Conservation (phyloP, 1,284 basidiomycete genomes). For the Cutaneotrichosporon sp. region DNA sequence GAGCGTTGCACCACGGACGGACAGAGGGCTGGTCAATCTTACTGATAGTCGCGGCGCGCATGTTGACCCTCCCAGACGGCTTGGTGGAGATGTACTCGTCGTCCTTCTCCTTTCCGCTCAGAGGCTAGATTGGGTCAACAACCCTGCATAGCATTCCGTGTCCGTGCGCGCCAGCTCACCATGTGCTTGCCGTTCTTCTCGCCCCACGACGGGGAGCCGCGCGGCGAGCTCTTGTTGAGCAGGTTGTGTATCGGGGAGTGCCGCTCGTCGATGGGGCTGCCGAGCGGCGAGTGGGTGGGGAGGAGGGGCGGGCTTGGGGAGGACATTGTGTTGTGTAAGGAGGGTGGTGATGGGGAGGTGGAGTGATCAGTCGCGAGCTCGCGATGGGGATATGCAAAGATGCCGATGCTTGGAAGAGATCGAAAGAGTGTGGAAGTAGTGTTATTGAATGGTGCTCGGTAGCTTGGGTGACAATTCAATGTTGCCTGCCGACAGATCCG, state of each 20-base stretch:
- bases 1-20: not conserved
- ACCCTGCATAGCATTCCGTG: not conserved
- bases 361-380: not conserved
- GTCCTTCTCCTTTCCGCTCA: slow-evolving; percentile 3
- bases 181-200: not conserved
- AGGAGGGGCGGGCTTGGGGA: slow-evolving; percentile 6
- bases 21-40: not conserved
- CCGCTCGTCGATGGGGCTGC: not conserved
- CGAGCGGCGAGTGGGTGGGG: slow-evolving; percentile 6
- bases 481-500: not conserved
- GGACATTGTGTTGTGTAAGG: slow-evolving; percentile 1
- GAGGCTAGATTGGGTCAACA: not conserved
- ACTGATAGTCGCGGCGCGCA: slow-evolving; percentile 26
- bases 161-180: not conserved
- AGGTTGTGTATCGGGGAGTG: slow-evolving; percentile 7
- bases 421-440: too few species aligned
- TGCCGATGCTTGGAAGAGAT: too few species aligned
- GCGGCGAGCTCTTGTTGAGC: not conserved
- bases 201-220: not conserved
- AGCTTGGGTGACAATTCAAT: not conserved
- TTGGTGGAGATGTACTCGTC: slow-evolving; percentile 3
- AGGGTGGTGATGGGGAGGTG: not conserved
- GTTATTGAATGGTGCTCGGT: too few species aligned
- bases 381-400: not conserved
- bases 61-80: slow-evolving; percentile 3